These are phyloP conservation scores for Quercus cerris DNA, from an alignment of 306 rosid species.

Conservation along the genomic window DNA sequence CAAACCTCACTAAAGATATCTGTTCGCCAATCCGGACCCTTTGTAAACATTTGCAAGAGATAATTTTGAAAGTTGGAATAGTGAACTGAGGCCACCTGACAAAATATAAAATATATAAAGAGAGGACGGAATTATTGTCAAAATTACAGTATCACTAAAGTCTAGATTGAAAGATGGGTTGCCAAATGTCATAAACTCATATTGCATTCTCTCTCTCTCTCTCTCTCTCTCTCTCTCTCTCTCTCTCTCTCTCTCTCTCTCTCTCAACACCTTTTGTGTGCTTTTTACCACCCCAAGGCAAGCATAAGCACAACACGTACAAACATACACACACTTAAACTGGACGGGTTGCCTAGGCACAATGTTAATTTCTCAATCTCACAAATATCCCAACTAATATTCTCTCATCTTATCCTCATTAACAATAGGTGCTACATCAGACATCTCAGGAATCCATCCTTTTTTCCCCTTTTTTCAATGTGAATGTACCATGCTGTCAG, in stretches of 20 bases:
- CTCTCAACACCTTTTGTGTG: too few species aligned
- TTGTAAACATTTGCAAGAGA: conserved; percentile 56
- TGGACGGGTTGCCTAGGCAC: too few species aligned
- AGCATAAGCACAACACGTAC: too few species aligned
- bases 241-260: too few species aligned
- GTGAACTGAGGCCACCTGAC: conserved; percentile 87
- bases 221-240: too few species aligned
- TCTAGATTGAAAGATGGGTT: not conserved
- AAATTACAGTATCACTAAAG: not conserved
- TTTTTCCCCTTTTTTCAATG: not conserved
- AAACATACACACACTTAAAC: too few species aligned
- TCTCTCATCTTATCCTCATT: not conserved
- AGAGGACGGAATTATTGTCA: conserved; percentile 2
- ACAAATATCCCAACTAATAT: not conserved
- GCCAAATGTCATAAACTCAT: not conserved
- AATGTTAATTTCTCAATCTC: too few species aligned
- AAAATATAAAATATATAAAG: conserved; percentile 21
- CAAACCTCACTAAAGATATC: conserved; percentile 78
- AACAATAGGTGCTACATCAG: not conserved
- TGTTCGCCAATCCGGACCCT: conserved; percentile 72
- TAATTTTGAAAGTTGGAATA: conserved; percentile 77
- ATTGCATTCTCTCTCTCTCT: not conserved
- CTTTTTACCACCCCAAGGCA: too few species aligned
- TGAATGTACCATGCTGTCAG: not conserved
- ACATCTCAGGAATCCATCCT: not conserved